Evolutionary conservation across 1,284 basidiomycete genomes (phyloP).

Genomic region (Leccinum solheimii): DNA sequence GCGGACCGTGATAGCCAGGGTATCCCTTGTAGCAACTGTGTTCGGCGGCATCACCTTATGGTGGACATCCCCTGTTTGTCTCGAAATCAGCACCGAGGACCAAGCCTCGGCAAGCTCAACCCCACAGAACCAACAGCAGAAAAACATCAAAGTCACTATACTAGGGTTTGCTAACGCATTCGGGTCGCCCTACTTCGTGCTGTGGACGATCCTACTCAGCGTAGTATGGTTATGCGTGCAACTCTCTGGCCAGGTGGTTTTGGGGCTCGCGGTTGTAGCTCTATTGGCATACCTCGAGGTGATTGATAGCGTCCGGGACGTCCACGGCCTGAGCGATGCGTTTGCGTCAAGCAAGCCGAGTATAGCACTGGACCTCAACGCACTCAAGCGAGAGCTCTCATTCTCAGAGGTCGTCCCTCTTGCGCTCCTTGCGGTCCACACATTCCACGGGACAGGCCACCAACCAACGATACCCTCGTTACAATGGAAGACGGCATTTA

Average conservation of each 20-base stretch:
- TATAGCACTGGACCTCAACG: conserved; percentile 21
- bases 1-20: conserved; percentile 65
- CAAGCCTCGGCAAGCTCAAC: conserved; percentile 14
- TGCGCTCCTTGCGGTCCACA: conserved; percentile 71
- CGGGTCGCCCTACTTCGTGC: conserved; percentile 84
- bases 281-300: conserved; percentile 76
- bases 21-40: conserved; percentile 51
- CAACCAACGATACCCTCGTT: conserved; percentile 88
- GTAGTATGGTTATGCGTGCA: conserved; percentile 66
- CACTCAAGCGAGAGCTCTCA: conserved; percentile 16
- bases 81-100: conserved; percentile 52
- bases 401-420: conserved; percentile 75
- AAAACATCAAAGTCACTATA: conserved; percentile 59
- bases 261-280: conserved; percentile 64
- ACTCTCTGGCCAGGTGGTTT: conserved; percentile 79
- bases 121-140: not conserved
- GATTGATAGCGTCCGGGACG: conserved; percentile 78
- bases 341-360: conserved; percentile 50
- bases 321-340: conserved; percentile 52
- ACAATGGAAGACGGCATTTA: conserved; percentile 95
- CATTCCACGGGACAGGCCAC: conserved; percentile 91
- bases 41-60: conserved; percentile 64
- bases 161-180: conserved; percentile 90
- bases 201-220: conserved; percentile 69
- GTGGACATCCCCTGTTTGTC: conserved; percentile 70